These are phyloP conservation scores for Suillus subaureus DNA, from an alignment of 768 basidiomycete species.

Conservation along the genomic window DNA sequence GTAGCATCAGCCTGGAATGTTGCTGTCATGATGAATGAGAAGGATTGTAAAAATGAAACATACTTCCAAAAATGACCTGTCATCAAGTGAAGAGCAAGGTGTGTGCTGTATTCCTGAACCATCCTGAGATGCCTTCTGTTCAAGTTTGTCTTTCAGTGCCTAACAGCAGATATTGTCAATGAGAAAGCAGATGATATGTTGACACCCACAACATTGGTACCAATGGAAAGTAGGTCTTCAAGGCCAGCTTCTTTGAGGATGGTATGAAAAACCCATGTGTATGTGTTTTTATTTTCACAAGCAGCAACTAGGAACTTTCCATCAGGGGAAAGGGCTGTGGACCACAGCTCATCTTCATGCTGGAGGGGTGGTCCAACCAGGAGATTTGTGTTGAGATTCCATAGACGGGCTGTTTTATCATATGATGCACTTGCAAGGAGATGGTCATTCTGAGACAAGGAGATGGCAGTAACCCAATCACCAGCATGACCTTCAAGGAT, in stretches of 20 bases:
- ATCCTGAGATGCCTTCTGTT: too few relatives aligned
- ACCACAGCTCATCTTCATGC: not conserved
- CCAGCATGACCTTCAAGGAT: not conserved
- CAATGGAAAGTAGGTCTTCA: not conserved
- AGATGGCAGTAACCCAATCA: not conserved
- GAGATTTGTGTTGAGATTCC: constrained; percentile 4
- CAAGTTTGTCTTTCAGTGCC: too few relatives aligned
- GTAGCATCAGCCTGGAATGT: too few relatives aligned
- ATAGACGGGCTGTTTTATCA: too few relatives aligned
- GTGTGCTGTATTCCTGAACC: too few relatives aligned
- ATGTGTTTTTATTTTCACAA: not conserved
- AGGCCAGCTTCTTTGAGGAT: not conserved
- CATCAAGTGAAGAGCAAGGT: not conserved
- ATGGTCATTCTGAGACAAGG: not conserved
- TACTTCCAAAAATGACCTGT: not conserved
- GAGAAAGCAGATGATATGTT: too few relatives aligned
- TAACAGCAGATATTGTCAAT: too few relatives aligned
- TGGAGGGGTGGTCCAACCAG: too few relatives aligned
- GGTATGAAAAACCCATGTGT: not conserved
- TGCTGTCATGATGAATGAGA: too few relatives aligned
- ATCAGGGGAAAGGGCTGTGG: too few relatives aligned
- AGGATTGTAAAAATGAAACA: not conserved
- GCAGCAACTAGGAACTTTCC: not conserved
- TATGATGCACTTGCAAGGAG: too few relatives aligned
- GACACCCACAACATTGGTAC: not conserved